Base-by-base conservation (phyloP, 176 grass and related monocot genomes). In the Areca catechu region DNA sequence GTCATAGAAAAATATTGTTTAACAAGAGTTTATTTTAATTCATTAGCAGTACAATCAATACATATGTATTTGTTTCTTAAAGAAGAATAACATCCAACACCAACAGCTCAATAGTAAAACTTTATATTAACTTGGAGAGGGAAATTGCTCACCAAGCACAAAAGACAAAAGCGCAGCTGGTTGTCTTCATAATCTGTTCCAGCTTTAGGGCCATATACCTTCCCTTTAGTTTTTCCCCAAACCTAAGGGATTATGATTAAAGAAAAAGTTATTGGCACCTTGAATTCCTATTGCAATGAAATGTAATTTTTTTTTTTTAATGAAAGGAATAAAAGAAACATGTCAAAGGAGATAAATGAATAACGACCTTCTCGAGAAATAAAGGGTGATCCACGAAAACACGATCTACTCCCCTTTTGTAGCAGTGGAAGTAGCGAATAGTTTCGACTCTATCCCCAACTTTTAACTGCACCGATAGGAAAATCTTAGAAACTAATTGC, bases 171-270 rank as follows among this genome's bases (percentile, higher is more conserved):
- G 51, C 91, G 80, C 2, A 72, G 75, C 68, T 90, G 91, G 61
- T 96, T 96, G 63, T 96, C 91, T 24, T 65, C 23, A 59, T 85
- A 96, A 49, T 96, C 91, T 0, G 25, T 66, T 29, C 91, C 91
- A 50, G 86, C 68, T n/a, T 57, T 60, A 20, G 91, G 91, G 24
- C 91, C 91, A 55, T 96, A 96, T 65, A 96, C 79, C 75, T 96
- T 96, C 57, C 88, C 83, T 15, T 81, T 83, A 0, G 86, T 96
- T 68, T 90, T 96, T 19, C 91, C 91, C 83, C 83, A 87, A 17
- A 96, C 86, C 91, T 96, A 60, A 30, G 24, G 24, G 24, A 25
- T 25, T 25, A 25, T 25, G 24, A 25, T 25, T 25, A 25, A 25
- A 25, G 4, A 3, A 25, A 25, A n/a, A n/a, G n/a, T n/a, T n/a